Base-by-base conservation (phyloP, 768 basidiomycete species). In the Psilocybe subaeruginosa region DNA sequence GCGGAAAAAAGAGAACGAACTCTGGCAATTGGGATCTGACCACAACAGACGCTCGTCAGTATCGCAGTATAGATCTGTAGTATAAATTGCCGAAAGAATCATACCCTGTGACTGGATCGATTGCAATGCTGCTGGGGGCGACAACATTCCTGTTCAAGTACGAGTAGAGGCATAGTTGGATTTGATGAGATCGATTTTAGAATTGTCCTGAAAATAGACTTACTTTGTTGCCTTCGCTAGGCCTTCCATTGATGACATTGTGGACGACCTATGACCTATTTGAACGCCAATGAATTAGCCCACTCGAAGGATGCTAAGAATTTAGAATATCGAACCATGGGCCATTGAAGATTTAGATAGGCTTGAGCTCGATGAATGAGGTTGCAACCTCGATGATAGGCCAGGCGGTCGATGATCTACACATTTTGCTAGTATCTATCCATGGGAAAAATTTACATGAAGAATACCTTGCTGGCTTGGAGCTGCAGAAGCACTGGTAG, bases 121-220 rank as follows among this genome's bases (percentile, higher is more conserved):
- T 0, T 14, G 0, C 7, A 43, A 43, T 43, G n/a, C 11, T 29
- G n/a, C 37, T 35, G 14, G 56, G 56, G 4, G 46, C 56, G 1
- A 48, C 56, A 2, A 56, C 4, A 4, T 56, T 47, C n/a, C 56
- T 56, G 45, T 19, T 47, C 8, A 6, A 31, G 55, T 56, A 46
- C n/a, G n/a, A 56, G 45, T 56, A 47, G 11, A 56, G 56, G 45
- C 47, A 31, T 56, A 56, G 23, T 56, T 47, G 56, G 56, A 56
- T 56, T 56, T 45, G 46, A 47, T 56, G 45, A 56, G 56, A 48
- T 45, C 47, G n/a, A 48, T 17, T 16, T 9, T 4, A 35, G 33
- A 8, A 29, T 35, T 47, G 17, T 47, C 17, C 31, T 47, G 56
- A 11, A 16, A 14, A 43, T 16, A 23, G 23, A 43, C 41, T n/a